Conservation (phyloP, 768 basidiomycete species). For the Floccularia luteovirens region DNA sequence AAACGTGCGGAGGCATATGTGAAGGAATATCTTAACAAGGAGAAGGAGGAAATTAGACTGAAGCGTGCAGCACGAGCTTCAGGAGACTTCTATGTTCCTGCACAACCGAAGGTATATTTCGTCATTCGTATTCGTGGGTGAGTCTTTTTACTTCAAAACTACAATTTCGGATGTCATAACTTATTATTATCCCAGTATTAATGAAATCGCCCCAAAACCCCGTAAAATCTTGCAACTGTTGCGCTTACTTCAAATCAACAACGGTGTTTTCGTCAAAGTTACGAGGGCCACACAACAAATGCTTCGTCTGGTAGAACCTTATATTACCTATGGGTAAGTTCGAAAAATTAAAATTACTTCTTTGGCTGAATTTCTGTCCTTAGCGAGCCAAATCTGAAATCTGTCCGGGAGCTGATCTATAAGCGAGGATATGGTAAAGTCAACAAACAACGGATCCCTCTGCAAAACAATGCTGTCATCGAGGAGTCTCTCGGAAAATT, state of each 20-base stretch:
- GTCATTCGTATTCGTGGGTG: slow-evolving; percentile 96
- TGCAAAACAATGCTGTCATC: slow-evolving; percentile 89
- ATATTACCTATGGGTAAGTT: slow-evolving; percentile 86
- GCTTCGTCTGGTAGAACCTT: slow-evolving; percentile 96
- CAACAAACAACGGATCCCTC: slow-evolving; percentile 94
- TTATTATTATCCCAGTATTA: slow-evolving; percentile 61
- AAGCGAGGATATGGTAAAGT: slow-evolving; percentile 99
- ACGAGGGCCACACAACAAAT: slow-evolving; percentile 96
- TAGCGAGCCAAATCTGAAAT: slow-evolving; percentile 94
- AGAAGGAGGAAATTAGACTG: slow-evolving; percentile 94
- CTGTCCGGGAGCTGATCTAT: slow-evolving; percentile 96
- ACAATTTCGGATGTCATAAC: neutral
- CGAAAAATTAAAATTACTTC: neutral
- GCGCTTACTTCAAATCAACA: slow-evolving; percentile 99
- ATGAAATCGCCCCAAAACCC: slow-evolving; percentile 98
- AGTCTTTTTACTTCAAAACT: slow-evolving; percentile 25
- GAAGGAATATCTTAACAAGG: slow-evolving; percentile 89
- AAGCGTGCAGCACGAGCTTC: slow-evolving; percentile 87
- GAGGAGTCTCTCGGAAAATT: slow-evolving; percentile 86
- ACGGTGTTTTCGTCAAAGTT: slow-evolving; percentile 96
- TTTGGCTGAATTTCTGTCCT: slow-evolving; percentile 1
- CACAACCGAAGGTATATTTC: slow-evolving; percentile 96
- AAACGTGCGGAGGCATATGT: slow-evolving; percentile 98
- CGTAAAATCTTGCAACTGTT: slow-evolving; percentile 98
- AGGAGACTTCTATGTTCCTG: slow-evolving; percentile 96